Base-by-base conservation (phyloP, 2,329 filamentous ascomycete species). In the Cordyceps militaris region DNA sequence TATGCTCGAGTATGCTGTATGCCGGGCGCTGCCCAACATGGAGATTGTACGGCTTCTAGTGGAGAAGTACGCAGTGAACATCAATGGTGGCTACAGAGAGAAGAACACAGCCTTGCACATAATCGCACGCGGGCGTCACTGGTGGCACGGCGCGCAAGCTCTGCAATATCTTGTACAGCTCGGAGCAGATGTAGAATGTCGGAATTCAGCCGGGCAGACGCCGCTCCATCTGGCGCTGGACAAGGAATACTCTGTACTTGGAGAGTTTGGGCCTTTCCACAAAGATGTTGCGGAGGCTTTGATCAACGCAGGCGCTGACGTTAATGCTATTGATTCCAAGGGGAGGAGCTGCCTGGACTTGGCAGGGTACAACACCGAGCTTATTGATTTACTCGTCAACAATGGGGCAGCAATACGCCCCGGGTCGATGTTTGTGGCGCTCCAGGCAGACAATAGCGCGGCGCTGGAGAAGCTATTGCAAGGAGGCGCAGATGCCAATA, bases 71-170 rank as follows among this genome's bases (percentile, higher is more conserved):
- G 34, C 23, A n/a, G 53, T 56, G 14, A 42, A 56, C 23, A 56
- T 56, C 34, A 42, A 56, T 13, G 10, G n/a, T 14, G 23, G 10
- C 2, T 9, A 30, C 16, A 23, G 13, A 3, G 24, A 13, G 13
- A 56, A 32, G 2, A 40, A 46, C 23, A 47, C 53, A 3, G 43
- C 24, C n/a, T 30, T 56, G 34, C 53, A 56, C 34, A 42, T 40
- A 5, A 56, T 49, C 24, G 44, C 53, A 13, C 43, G 42, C 4
- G 56, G 56, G 2, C 19, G 26, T 10, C 30, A 51, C 7, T 63
- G 62, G 62, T 61, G 62, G 61, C 59, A 61, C 4, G 51, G 50
- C 4, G 53, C 34, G 3, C 61, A 61, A 6, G 62, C 61, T 2
- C 51, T 63, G 1, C 58, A 58, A 4, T 63, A 55, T 50, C 49